phyloP scores from a whole-genome alignment of 73 alveolate genomes.

The Paramecium primaurelia region DNA sequence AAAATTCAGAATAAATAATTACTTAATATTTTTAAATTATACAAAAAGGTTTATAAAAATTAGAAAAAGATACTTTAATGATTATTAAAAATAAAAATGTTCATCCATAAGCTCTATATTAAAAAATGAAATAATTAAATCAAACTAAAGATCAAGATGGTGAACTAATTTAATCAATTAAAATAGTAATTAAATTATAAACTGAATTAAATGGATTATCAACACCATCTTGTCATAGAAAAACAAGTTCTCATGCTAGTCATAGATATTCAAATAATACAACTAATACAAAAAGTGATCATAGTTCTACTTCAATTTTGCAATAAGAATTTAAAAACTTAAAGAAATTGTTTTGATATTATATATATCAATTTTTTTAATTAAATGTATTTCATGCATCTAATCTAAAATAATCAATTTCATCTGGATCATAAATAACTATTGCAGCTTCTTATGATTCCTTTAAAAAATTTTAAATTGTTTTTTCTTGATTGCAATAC shows the following conservation, averaged over 20 bases:
- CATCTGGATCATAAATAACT: neutral
- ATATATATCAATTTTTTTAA: neutral
- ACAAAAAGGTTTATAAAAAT: neutral
- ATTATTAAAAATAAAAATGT: neutral
- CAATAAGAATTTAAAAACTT: neutral
- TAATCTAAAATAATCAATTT: neutral
- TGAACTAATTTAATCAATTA: constrained; percentile 11
- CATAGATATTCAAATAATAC: neutral
- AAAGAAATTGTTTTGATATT: constrained; percentile 10
- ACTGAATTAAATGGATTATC: constrained; percentile 3
- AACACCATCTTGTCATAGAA: constrained; percentile 38
- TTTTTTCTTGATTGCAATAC: neutral
- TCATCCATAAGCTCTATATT: neutral
- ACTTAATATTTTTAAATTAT: neutral
- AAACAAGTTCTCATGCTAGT: constrained; percentile 34
- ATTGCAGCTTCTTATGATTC: neutral
- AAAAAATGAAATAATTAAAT: neutral
- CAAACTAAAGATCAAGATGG: constrained; percentile 4
- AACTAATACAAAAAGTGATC: constrained; percentile 20
- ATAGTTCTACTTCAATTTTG: constrained; percentile 26
- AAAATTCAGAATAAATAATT: neutral
- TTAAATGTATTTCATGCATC: neutral
- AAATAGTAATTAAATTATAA: neutral
- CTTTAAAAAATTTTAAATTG: neutral
- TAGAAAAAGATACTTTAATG: neutral